These are phyloP conservation scores for Mallotus japonicus DNA, from an alignment of 441 rosid species.

Conservation along the genomic window DNA sequence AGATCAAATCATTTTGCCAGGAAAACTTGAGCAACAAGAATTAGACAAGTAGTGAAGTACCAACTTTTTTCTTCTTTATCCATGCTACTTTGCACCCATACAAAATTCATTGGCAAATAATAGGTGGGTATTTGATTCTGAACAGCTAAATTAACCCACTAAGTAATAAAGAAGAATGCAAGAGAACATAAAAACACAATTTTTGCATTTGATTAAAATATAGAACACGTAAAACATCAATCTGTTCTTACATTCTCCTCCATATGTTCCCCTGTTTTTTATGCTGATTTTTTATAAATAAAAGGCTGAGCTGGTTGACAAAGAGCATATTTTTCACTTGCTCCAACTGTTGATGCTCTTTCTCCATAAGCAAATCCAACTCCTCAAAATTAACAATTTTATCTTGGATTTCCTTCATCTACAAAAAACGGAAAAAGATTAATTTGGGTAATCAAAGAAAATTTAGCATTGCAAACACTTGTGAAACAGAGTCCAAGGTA, in stretches of 20 bases:
- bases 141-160: too few species aligned
- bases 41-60: too few species aligned
- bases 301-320: constrained; percentile 67
- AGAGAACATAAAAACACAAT: background rate
- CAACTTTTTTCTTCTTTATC: too few species aligned
- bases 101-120: too few species aligned
- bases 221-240: constrained; percentile 13
- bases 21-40: too few species aligned
- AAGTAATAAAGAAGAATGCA: background rate
- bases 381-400: constrained; percentile 68
- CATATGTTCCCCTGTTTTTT: constrained; percentile 37
- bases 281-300: constrained; percentile 44
- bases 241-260: constrained; percentile 39
- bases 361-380: constrained; percentile 79
- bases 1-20: too few species aligned
- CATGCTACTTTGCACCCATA: too few species aligned
- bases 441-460: constrained; percentile 10
- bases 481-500: constrained; percentile 27
- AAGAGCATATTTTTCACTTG: constrained; percentile 69
- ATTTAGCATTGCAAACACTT: background rate
- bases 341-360: constrained; percentile 75
- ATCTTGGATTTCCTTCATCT: constrained; percentile 77
- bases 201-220: constrained; percentile 4
- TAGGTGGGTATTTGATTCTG: too few species aligned
- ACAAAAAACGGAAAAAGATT: background rate